Percentiles rank a stretch among this genome's conserved stretches.
phyloP scores from a whole-genome alignment of 2,329 filamentous ascomycete species.

The Phaeosphaeriaceae sp. region DNA sequence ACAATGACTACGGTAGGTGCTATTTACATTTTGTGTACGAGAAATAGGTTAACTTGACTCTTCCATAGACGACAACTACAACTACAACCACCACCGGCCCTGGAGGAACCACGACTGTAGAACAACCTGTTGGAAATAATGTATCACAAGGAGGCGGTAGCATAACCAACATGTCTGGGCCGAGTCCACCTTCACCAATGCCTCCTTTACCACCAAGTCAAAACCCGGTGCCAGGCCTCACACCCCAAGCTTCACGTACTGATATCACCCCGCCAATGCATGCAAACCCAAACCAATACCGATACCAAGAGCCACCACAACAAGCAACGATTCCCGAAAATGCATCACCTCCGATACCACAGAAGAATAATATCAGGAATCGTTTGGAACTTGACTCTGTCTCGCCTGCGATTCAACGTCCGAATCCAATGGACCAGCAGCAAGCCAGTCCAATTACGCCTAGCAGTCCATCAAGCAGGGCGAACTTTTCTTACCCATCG shows the following conservation, averaged over 20 bases:
- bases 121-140: constrained; percentile 30
- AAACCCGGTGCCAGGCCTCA: constrained; percentile 17
- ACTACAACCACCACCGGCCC: constrained; percentile 45
- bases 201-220: constrained; percentile 22
- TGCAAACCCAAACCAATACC: constrained; percentile 6
- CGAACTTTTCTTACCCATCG: constrained; percentile 46
- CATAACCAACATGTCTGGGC: constrained; percentile 41
- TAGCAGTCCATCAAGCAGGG: constrained; percentile 29
- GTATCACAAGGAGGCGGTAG: constrained; percentile 21
- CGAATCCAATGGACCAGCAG: constrained; percentile 36
- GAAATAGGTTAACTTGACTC: neutral
- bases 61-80: constrained; percentile 39
- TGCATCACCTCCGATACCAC: constrained; percentile 42
- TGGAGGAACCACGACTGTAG: constrained; percentile 42
- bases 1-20: constrained; percentile 36
- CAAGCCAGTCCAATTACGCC: constrained; percentile 34
- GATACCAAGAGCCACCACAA: constrained; percentile 2
- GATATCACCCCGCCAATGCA: constrained; percentile 7
- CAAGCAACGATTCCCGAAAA: constrained; percentile 10
- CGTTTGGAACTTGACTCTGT: constrained; percentile 43
- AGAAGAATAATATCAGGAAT: constrained; percentile 44
- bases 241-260: constrained; percentile 15
- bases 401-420: constrained; percentile 41
- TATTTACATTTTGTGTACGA: neutral
- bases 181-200: constrained; percentile 41